Percentiles rank a stretch among this genome's conserved stretches.
Evolutionary conservation across 2,329 filamentous ascomycete species (phyloP).

Genomic region (Arthrobotrys megalospora): DNA sequence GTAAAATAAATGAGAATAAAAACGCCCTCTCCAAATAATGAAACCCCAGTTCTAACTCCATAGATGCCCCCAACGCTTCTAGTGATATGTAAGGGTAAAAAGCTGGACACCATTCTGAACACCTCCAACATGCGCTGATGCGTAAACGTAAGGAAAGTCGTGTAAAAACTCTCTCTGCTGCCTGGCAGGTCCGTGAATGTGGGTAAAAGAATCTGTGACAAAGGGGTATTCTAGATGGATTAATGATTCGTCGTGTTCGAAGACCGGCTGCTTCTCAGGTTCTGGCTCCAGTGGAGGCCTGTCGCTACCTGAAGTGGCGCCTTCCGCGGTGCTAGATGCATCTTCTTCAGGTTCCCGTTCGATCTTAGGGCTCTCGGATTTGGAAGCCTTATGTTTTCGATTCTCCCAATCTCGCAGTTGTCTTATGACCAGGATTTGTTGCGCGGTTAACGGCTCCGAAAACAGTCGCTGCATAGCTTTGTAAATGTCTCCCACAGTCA

Average conservation of each 20-base stretch:
- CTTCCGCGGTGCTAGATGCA: too few species aligned
- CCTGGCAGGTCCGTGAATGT: slow-evolving; percentile 25
- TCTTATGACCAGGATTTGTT: slow-evolving; percentile 33
- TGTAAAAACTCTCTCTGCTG: slow-evolving; percentile 54
- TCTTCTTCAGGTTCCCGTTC: not conserved
- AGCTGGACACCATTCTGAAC: slow-evolving; percentile 15
- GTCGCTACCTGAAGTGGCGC: not conserved
- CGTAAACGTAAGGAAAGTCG: slow-evolving; percentile 59
- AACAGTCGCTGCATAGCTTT: slow-evolving; percentile 49
- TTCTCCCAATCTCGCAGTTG: slow-evolving; percentile 53
- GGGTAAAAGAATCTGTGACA: slow-evolving; percentile 9
- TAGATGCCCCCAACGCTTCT: slow-evolving; percentile 29
- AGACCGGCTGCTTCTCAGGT: slow-evolving; percentile 30
- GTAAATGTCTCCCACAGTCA: slow-evolving; percentile 55
- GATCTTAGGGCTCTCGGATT: slow-evolving; percentile 33
- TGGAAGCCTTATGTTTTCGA: slow-evolving; percentile 50
- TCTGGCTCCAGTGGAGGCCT: not conserved
- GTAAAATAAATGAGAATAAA: not conserved
- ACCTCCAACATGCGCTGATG: slow-evolving; percentile 39
- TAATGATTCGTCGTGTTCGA: slow-evolving; percentile 48
- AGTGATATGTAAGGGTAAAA: slow-evolving; percentile 59
- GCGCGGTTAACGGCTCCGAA: slow-evolving; percentile 45
- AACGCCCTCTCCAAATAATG: not conserved
- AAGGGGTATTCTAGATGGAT: slow-evolving; percentile 45
- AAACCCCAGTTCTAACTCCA: not conserved